Conservation (phyloP, 768 basidiomycete genomes). For the Neoboletus brunneissimus region DNA sequence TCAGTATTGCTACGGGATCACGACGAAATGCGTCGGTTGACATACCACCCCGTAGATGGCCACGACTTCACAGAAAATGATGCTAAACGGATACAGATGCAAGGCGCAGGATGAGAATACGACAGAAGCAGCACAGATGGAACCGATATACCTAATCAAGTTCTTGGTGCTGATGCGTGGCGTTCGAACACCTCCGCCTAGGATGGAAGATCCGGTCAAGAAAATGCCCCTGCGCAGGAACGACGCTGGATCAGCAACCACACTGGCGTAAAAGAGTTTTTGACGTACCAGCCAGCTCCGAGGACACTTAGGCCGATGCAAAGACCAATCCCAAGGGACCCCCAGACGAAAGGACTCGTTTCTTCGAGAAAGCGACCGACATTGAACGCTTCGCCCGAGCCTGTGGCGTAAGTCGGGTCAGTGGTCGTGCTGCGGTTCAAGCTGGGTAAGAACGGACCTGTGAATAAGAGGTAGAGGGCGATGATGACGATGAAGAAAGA, state of each 20-base stretch:
- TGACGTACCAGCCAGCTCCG: slow-evolving; percentile 89
- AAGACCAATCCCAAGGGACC: slow-evolving; percentile 82
- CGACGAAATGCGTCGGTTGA: slow-evolving; percentile 6
- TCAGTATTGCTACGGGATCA: not conserved
- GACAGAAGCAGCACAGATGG: not conserved
- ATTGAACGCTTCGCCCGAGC: slow-evolving; percentile 90
- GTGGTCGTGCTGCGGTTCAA: not conserved
- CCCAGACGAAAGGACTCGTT: slow-evolving; percentile 92
- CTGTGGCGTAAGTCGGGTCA: slow-evolving; percentile 36
- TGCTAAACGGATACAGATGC: slow-evolving; percentile 53
- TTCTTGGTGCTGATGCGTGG: slow-evolving; percentile 97
- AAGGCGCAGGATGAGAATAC: not conserved
- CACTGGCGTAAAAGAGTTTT: not conserved
- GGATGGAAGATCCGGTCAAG: slow-evolving; percentile 92
- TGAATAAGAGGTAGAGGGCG: slow-evolving; percentile 86
- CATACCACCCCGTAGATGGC: slow-evolving; percentile 95
- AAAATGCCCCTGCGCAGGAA: slow-evolving; percentile 86
- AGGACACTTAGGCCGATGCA: slow-evolving; percentile 92
- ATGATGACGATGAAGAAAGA: slow-evolving; percentile 60
- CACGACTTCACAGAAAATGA: slow-evolving; percentile 99
- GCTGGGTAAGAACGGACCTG: slow-evolving; percentile 50
- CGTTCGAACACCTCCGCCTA: slow-evolving; percentile 92
- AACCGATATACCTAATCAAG: slow-evolving; percentile 73
- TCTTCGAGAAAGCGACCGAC: slow-evolving; percentile 92
- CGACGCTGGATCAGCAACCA: not conserved